These are phyloP conservation scores for Pholiota conissans DNA, from an alignment of 768 basidiomycete species.

Conservation along the genomic window DNA sequence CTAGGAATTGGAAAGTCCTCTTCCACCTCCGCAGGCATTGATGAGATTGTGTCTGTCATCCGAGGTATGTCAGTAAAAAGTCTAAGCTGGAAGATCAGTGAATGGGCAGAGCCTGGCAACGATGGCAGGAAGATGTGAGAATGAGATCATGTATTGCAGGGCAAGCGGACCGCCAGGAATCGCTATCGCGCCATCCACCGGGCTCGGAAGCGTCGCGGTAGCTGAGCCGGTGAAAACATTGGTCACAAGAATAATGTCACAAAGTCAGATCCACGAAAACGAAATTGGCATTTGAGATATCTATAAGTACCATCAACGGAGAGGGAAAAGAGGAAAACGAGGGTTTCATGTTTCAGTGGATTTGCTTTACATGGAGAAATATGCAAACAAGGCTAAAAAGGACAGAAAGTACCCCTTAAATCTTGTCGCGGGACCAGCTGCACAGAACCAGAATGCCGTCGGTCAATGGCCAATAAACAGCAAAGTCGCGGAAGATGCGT, in stretches of 20 bases:
- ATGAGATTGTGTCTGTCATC: slow-evolving; percentile 5
- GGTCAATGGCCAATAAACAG: not conserved
- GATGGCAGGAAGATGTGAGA: not conserved
- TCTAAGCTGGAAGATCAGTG: not conserved
- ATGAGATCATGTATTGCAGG: not conserved
- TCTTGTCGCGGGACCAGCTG: slow-evolving; percentile 77
- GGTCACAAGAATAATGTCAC: slow-evolving; percentile 4
- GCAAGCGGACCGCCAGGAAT: slow-evolving; percentile 6
- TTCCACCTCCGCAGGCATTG: slow-evolving; percentile 26
- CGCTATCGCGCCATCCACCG: slow-evolving; percentile 15
- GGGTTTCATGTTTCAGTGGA: slow-evolving; percentile 4
- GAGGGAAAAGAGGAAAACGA: not conserved
- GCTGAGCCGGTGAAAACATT: not conserved
- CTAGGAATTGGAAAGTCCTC: slow-evolving; percentile 39
- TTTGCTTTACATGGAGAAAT: slow-evolving; percentile 10
- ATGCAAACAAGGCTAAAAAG: slow-evolving; percentile 11
- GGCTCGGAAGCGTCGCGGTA: not conserved
- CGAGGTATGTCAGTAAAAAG: slow-evolving; percentile 1
- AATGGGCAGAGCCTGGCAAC: not conserved
- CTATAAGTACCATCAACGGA: slow-evolving; percentile 5
- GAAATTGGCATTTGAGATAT: not conserved
- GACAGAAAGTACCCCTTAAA: slow-evolving; percentile 37
- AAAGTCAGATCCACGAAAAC: slow-evolving; percentile 7
- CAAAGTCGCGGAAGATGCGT: slow-evolving; percentile 20
- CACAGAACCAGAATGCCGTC: not conserved